Evolutionary conservation across 1,284 basidiomycete genomes (phyloP).

Genomic region (Microbotryum lychnidis-dioicae): DNA sequence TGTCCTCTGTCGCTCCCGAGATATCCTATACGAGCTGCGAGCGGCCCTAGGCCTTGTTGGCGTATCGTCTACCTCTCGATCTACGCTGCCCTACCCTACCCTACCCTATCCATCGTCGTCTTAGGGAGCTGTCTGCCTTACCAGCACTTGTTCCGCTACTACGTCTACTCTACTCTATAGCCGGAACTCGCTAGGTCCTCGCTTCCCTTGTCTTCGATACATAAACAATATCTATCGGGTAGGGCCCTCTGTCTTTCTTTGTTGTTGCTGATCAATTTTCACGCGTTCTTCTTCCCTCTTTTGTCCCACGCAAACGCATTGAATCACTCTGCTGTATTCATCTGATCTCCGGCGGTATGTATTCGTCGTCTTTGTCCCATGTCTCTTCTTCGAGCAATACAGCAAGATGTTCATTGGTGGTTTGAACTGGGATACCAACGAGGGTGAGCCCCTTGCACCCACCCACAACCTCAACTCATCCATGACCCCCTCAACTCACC

Average conservation of each 20-base stretch:
- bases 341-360: slow-evolving; percentile 28
- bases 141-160: no score
- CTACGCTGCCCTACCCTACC: no score
- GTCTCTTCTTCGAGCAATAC: slow-evolving; percentile 37
- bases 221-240: slow-evolving; percentile 1
- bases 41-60: no score
- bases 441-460: slow-evolving; percentile 50
- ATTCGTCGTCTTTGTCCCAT: slow-evolving; percentile 34
- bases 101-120: no score
- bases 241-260: background rate
- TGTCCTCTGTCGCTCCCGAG: no score
- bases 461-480: background rate
- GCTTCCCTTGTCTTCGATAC: background rate
- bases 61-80: no score
- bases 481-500: background rate
- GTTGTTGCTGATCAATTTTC: background rate
- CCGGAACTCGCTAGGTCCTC: no score
- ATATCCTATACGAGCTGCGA: no score
- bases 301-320: no score
- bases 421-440: slow-evolving; percentile 93
- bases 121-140: no score
- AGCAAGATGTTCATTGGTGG: slow-evolving; percentile 99
- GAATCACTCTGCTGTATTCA: background rate
- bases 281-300: background rate
- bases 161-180: no score